A percentile compares a stretch with the other conserved stretches of the same genome.
Evolutionary conservation across 768 basidiomycete genomes (phyloP).

Genomic region (Boletus eberwhitei): DNA sequence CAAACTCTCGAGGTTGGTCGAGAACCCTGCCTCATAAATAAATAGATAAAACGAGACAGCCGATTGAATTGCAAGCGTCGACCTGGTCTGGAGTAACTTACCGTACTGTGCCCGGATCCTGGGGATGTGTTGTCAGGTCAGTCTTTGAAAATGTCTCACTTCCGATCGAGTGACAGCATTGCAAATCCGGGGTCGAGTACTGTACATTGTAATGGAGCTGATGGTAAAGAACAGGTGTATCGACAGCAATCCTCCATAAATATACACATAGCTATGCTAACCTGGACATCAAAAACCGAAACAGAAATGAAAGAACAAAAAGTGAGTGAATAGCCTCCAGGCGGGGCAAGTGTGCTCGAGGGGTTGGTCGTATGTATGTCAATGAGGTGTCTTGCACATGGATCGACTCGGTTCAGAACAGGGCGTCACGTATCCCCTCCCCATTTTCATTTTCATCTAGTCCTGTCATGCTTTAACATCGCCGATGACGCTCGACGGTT

Average conservation of each 20-base stretch:
- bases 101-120: too few species aligned
- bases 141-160: too few species aligned
- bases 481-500: constrained; percentile 2
- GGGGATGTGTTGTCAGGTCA: too few species aligned
- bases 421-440: background rate
- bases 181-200: too few species aligned
- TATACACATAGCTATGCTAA: constrained; percentile 1
- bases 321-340: constrained; percentile 1
- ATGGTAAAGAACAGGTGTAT: background rate
- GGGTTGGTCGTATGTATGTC: background rate
- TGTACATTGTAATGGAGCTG: background rate
- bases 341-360: background rate
- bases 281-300: background rate
- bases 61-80: too few species aligned
- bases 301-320: background rate
- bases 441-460: background rate
- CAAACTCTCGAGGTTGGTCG: too few species aligned
- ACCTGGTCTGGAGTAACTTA: too few species aligned
- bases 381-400: background rate
- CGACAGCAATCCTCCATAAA: background rate
- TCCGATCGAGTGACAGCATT: too few species aligned
- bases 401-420: background rate
- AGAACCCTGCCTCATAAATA: too few species aligned
- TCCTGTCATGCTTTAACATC: background rate
- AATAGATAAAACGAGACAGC: too few species aligned